Base-by-base conservation (phyloP, 345 rosid species). In the Trapa bicornis region DNA sequence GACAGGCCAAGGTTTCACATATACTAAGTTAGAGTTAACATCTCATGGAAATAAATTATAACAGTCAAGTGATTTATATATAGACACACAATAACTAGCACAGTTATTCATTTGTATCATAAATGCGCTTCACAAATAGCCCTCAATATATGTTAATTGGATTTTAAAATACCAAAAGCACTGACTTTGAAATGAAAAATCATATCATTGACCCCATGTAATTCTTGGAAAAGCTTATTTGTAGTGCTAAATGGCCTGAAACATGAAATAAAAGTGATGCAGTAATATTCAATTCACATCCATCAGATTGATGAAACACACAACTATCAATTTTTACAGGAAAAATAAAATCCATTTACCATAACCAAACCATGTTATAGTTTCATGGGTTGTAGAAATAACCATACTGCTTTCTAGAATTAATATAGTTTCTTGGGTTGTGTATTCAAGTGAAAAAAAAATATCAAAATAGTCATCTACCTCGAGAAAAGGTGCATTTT, bases 401-500 rank as follows among this genome's bases (percentile, higher is more conserved):
- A 13, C 43, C 67, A 42, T n/a, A 41, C 36, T 65, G 16, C 53
- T 14, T 41, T 43, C 66, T 16, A 64, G 47, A 41, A 3, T 14
- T 9, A 39, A 3, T 54, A 54, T 54, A 68, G 47, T 16, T 37
- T 37, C 35, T 29, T 22, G 29, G 57, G 48, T 47, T 39, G 12
- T 37, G 6, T 58, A 47, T 69, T 61, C 48, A 53, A 53, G 29
- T 15, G 56, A 22, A 41, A 12, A 22, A 39, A 65, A 4, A 71
- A 37, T 43, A 16, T 47, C 38, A 65, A 58, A 32, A 10, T 53
- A 15, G 10, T 50, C 0, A 61, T 50, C 73, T 80, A 92, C 97
- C 88, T 92, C 97, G n/a, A 92, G 76, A 78, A 92, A 92, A 68
- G 96, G 50, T 0, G 91, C 91, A 77, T 89, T 92, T 71, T 89